Evolutionary conservation across 306 rosid species (phyloP), one percentile per base, ranked within the genome.

Genomic region (Cucurbita ficifolia): DNA sequence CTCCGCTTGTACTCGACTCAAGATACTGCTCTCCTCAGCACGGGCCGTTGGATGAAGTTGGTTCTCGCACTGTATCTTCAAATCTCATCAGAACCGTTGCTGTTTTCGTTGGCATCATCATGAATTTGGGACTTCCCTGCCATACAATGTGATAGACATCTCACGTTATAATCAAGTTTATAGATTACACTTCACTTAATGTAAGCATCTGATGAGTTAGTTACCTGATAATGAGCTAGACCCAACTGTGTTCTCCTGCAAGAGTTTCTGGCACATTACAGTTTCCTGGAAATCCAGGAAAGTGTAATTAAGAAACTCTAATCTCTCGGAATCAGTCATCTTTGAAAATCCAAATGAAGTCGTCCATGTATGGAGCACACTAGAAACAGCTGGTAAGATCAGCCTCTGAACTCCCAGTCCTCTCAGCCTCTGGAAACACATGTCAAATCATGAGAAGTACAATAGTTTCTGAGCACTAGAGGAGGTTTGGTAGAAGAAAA

Each of bases 221-320:
- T 51, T 51, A 90, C 93, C 87, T 71, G 19, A 65, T 50, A 61
- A 64, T 59, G 70, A 67, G 73, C 53, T 71, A n/a, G 75, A 63
- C 49, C 76, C 78, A 63, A 73, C 73, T 75, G 85, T 82, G 48
- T 24, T 76, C 45, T 82, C 80, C 61, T 8, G 51, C 80, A 94
- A 74, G 45, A 79, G 80, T 76, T 94, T 94, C 72, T 86, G 98
- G 81, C 98, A 94, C 94, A 86, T 89, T 68, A 83, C 55, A 70
- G 97, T 86, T 72, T 51, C 92, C 78, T 86, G 91, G 74, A 90
- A 94, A 76, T 86, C 87, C 72, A 94, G 84, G 83, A 94, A 94
- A 53, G 89, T 84, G 39, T 74, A 84, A 76, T 87, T 81, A 75
- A 90, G 76, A 86, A 89, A 90, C 62, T 86, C 81, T 7, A 76